Conservation (phyloP, 805 yeast genomes). For the Kodamaea lidongshanica region DNA sequence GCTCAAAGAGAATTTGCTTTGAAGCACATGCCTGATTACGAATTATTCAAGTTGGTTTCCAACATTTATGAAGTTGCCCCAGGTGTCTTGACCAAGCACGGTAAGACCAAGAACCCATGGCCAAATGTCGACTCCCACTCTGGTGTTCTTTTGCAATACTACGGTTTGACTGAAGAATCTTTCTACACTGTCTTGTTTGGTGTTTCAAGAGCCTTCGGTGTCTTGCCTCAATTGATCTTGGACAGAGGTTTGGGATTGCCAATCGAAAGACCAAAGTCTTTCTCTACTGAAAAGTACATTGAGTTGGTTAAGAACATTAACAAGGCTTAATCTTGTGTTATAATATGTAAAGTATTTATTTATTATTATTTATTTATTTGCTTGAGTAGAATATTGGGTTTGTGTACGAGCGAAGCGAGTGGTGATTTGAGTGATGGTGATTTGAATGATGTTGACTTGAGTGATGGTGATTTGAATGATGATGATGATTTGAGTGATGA, state of each 20-base stretch:
- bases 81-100: conserved; percentile 66
- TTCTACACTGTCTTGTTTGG: conserved; percentile 81
- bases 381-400: conserved; percentile 4
- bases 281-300: conserved; percentile 60
- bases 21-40: conserved; percentile 55
- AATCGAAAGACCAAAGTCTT: conserved; percentile 70
- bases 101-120: conserved; percentile 80
- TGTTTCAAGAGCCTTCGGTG: conserved; percentile 76
- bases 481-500: background rate
- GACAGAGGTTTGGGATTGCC: conserved; percentile 74
- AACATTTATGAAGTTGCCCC: conserved; percentile 68
- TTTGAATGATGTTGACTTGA: too few relatives aligned
- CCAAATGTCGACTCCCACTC: conserved; percentile 81
- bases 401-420: too few relatives aligned
- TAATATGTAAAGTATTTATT: conserved; percentile 1
- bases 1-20: conserved; percentile 69
- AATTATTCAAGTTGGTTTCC: conserved; percentile 59
- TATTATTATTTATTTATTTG: conserved; percentile 10
- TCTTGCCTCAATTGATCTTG: conserved; percentile 71
- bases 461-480: too few relatives aligned
- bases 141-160: conserved; percentile 73
- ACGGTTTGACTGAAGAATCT: conserved; percentile 65
- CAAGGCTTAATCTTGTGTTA: conserved; percentile 11
- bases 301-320: conserved; percentile 58
- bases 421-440: too few relatives aligned